Percentiles rank a stretch among this genome's conserved stretches.
Conservation (phyloP, 495 filamentous ascomycete genomes). For the Daldinia caldariorum region DNA sequence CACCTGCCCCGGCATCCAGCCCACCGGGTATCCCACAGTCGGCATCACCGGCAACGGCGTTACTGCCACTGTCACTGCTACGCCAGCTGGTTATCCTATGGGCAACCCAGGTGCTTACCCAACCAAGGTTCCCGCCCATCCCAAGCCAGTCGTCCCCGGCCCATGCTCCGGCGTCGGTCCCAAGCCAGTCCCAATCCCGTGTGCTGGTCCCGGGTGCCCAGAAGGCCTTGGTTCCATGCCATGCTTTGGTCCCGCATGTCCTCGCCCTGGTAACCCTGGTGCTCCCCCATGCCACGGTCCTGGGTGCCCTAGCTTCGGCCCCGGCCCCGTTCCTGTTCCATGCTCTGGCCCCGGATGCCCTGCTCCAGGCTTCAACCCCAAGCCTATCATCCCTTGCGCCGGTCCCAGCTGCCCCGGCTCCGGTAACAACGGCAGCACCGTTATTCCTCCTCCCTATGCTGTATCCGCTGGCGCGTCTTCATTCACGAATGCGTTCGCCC, state of each 20-base stretch:
- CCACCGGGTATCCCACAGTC: conserved; percentile 40
- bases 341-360: background rate
- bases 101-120: conserved; percentile 11
- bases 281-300: background rate
- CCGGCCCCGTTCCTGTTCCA: background rate
- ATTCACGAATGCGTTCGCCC: conserved; percentile 39
- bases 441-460: conserved; percentile 9
- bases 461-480: conserved; percentile 44
- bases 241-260: background rate
- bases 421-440: conserved; percentile 28
- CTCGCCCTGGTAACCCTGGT: background rate
- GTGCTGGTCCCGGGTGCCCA: background rate
- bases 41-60: conserved; percentile 49
- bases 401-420: conserved; percentile 3
- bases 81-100: conserved; percentile 4
- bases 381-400: background rate
- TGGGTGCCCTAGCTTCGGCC: background rate
- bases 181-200: background rate
- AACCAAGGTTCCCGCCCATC: background rate
- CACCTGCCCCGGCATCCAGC: conserved; percentile 50
- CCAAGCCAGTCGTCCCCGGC: background rate
- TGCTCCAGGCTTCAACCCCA: background rate
- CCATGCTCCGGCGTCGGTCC: conserved; percentile 8
- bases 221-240: conserved; percentile 3
- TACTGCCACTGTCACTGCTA: conserved; percentile 46